Evolutionary conservation across 2,329 filamentous ascomycete species (phyloP), one percentile per base, ranked within the genome.

Genomic region (Pseudopithomyces maydicus): DNA sequence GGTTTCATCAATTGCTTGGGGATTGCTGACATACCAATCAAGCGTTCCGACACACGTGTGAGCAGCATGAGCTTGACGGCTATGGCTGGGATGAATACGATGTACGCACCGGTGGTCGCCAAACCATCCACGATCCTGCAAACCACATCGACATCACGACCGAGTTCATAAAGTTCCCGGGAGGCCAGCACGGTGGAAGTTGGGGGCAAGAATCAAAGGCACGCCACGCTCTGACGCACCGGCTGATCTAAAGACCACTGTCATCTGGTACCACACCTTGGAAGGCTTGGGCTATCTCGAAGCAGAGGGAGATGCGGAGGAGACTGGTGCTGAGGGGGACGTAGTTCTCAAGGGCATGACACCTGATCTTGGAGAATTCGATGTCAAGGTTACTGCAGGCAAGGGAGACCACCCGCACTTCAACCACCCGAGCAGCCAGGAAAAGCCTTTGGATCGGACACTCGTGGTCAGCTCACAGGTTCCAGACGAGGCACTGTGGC

Each of bases 11-110:
- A 19, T 15, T 23, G 33, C 44, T 52, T 29, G n/a, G 26, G 38
- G 12, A 35, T 3, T 12, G 10, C n/a, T 48, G 12, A 32, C 65
- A 57, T n/a, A 58, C 19, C 3, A 19, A 23, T 52, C 1, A 72
- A 95, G 91, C 88, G 67, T 90, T 97, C 68, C 88, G 95, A 63
- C 92, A 97, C 75, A 97, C 95, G 0, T 99, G 95, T 78, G 95
- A 98, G 76, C 95, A 99, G 75, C 86, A 95, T 74, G 92, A 96
- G 74, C 96, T 99, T 84, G 90, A 87, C 46, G 94, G 94, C 54
- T 99, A 99, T 75, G 95, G 95, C 60, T 99, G 95, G 95, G 93
- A 98, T 69, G 91, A 96, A 74, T 99, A 96, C 75, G 95, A 99
- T 77, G 88, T 92, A 20, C 85, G 95, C 56, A 89, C 84, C 55